These are phyloP conservation scores for Thuidium tamariscinum DNA, from an alignment of 225 moss, liverwort and hornwort genomes.

Conservation along the genomic window DNA sequence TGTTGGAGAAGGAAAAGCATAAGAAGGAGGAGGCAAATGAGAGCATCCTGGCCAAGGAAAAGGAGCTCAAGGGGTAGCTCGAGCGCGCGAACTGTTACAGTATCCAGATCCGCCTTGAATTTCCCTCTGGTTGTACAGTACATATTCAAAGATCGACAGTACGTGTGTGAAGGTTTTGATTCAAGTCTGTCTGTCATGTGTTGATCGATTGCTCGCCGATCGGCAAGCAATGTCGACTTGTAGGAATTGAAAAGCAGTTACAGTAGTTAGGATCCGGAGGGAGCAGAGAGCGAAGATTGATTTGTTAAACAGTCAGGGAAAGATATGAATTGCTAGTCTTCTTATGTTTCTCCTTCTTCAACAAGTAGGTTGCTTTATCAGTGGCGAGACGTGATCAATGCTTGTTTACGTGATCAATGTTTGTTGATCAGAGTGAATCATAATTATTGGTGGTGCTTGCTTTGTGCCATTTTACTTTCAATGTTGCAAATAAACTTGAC, in stretches of 20 bases:
- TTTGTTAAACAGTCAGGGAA: not conserved
- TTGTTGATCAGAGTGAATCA: not conserved
- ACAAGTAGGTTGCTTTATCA: not conserved
- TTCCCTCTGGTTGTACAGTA: not conserved
- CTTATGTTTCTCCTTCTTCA: not conserved
- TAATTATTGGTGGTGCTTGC: not conserved
- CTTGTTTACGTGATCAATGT: not conserved
- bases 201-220: not conserved
- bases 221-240: not conserved
- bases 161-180: not conserved
- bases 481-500: not conserved
- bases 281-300: not conserved
- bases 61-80: not conserved
- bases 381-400: no score
- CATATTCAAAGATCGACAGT: no score
- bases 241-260: not conserved
- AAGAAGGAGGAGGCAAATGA: constrained; percentile 21
- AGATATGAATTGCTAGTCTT: not conserved
- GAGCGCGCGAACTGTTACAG: not conserved
- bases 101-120: no score
- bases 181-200: not conserved
- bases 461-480: not conserved
- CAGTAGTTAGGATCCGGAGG: not conserved
- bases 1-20: constrained; percentile 20
- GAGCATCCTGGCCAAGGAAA: constrained; percentile 8